These are phyloP conservation scores for peach (Prunus persica) DNA, from an alignment of 306 rosid species.

Conservation along the genomic window Prunus_persica_NCBIv2 NC_034012.1:13689001-13689500, in stretches of 20 bases:
- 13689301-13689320: slow-evolving; percentile 69
- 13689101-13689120: slow-evolving; percentile 42
- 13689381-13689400: slow-evolving; percentile 48
- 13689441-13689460: slow-evolving; percentile 46
- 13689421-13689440: slow-evolving; percentile 40
- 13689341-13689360: slow-evolving; percentile 45
- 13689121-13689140: slow-evolving; percentile 47
- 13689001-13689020: slow-evolving; percentile 63
- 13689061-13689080: slow-evolving; percentile 27
- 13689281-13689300: slow-evolving; percentile 65
- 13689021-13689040: slow-evolving; percentile 40
- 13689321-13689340: slow-evolving; percentile 50
- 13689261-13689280: slow-evolving; percentile 47
- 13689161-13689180: slow-evolving; percentile 41
- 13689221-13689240: slow-evolving; percentile 48
- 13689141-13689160: slow-evolving; percentile 44
- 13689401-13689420: slow-evolving; percentile 23
- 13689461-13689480: slow-evolving; percentile 31
- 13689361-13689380: slow-evolving; percentile 35
- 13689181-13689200: slow-evolving; percentile 63
- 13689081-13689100: slow-evolving; percentile 50
- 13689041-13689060: slow-evolving; percentile 21
- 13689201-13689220: slow-evolving; percentile 92
- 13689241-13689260: slow-evolving; percentile 39
- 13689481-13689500: slow-evolving; percentile 11